phyloP scores from a whole-genome alignment of 164 flowering plant genomes.

The Nymphaea thermarum region DNA sequence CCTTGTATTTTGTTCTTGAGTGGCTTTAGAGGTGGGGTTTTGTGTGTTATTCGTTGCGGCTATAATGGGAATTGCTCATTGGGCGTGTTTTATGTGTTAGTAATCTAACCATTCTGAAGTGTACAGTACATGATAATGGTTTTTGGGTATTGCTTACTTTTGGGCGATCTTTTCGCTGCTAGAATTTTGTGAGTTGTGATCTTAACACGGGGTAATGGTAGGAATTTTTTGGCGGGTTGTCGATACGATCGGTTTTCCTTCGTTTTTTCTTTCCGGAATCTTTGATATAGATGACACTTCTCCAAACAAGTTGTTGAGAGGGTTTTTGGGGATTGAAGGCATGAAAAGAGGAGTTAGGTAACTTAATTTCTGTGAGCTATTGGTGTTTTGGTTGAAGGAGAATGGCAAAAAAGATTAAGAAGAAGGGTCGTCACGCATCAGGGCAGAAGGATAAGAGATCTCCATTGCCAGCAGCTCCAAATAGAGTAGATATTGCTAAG shows the following conservation, averaged over 20 bases:
- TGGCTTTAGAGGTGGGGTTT: neutral
- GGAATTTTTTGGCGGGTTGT: neutral
- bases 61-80: neutral
- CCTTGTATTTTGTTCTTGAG: neutral
- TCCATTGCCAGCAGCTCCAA: slow-evolving; percentile 1
- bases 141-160: neutral
- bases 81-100: neutral
- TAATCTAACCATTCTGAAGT: neutral
- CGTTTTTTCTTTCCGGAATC: neutral
- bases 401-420: slow-evolving; percentile 80
- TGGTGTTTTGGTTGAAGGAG: slow-evolving; percentile 19
- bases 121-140: no score
- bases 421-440: slow-evolving; percentile 32
- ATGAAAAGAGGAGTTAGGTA: neutral
- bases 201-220: neutral
- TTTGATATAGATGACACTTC: neutral
- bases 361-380: neutral
- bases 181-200: no score
- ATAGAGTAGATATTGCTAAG: neutral
- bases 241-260: no score
- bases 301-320: neutral
- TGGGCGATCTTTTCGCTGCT: neutral
- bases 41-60: neutral
- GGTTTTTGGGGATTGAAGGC: neutral
- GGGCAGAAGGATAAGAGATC: slow-evolving; percentile 38